Conservation (phyloP, 148 eudicot species). For the Drosera capensis region DNA sequence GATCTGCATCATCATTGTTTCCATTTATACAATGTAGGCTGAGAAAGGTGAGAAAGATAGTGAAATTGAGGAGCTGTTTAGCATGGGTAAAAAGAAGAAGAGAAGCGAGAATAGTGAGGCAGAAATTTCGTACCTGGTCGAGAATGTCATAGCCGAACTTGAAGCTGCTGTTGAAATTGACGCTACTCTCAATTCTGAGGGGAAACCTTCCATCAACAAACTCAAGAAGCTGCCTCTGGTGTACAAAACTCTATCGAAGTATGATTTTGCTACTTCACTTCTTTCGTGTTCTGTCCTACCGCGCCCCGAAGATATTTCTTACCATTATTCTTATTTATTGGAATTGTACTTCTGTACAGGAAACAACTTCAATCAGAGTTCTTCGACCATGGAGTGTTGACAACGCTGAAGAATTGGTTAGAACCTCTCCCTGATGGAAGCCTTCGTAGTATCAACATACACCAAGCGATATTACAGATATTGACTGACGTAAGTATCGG, state of each 20-base stretch:
- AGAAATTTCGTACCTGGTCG: slow-evolving; percentile 74
- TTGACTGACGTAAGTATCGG: too few species aligned
- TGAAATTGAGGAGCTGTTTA: slow-evolving; percentile 51
- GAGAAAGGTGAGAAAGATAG: slow-evolving; percentile 91
- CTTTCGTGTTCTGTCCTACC: too few species aligned
- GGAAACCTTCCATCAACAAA: slow-evolving; percentile 89
- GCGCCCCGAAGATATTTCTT: too few species aligned
- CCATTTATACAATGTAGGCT: slow-evolving; percentile 30
- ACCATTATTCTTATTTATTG: too few species aligned
- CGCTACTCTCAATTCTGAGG: slow-evolving; percentile 54
- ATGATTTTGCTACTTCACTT: too few species aligned
- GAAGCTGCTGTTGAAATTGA: slow-evolving; percentile 96
- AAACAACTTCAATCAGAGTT: too few species aligned
- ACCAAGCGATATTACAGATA: too few species aligned
- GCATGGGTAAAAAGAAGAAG: slow-evolving; percentile 77
- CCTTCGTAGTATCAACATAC: too few species aligned
- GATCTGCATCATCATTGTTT: neutral
- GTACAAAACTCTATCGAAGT: slow-evolving; percentile 82
- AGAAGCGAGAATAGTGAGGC: slow-evolving; percentile 86
- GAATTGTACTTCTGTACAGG: too few species aligned
- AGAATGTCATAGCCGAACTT: slow-evolving; percentile 86
- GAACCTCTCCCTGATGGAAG: too few species aligned
- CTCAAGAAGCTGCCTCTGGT: slow-evolving; percentile 83
- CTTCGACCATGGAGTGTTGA: too few species aligned
- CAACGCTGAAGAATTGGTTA: too few species aligned